These are phyloP conservation scores for Neoascochyta sp. DNA, from an alignment of 2,329 filamentous ascomycete species.

Conservation along the genomic window DNA sequence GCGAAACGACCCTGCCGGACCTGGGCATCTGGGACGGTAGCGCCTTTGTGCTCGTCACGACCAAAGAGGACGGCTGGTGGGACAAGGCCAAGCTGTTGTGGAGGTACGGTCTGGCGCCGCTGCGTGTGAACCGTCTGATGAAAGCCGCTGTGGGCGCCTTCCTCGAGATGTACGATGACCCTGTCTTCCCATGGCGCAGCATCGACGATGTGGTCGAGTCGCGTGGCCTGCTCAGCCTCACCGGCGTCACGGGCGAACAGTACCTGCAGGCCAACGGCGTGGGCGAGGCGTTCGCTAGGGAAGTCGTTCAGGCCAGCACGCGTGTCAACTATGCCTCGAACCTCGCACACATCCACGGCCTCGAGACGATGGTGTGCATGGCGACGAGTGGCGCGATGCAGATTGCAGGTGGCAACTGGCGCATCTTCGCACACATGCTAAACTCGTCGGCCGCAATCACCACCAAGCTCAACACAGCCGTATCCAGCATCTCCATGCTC, in stretches of 20 bases:
- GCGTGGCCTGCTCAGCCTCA: constrained; percentile 63
- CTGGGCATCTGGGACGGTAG: constrained; percentile 84
- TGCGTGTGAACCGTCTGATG: constrained; percentile 69
- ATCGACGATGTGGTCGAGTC: constrained; percentile 66
- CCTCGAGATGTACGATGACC: constrained; percentile 72
- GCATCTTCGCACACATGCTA: constrained; percentile 84
- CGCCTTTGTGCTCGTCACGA: constrained; percentile 65
- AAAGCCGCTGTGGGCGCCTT: constrained; percentile 69
- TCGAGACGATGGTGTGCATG: constrained; percentile 91
- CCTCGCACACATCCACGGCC: constrained; percentile 75
- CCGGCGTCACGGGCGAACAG: constrained; percentile 68
- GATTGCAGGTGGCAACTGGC: constrained; percentile 85
- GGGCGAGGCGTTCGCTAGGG: constrained; percentile 62
- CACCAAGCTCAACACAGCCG: constrained; percentile 63
- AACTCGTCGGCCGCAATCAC: constrained; percentile 56
- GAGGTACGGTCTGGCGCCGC: constrained; percentile 78
- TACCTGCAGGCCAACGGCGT: constrained; percentile 68
- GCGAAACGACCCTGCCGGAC: constrained; percentile 32
- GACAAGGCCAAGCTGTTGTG: constrained; percentile 74
- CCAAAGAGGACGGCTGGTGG: constrained; percentile 68
- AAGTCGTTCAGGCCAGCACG: constrained; percentile 86
- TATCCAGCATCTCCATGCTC: constrained; percentile 55
- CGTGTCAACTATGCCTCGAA: constrained; percentile 95
- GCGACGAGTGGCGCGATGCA: constrained; percentile 78
- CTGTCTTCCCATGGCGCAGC: constrained; percentile 79